Conservation (phyloP, 2,329 filamentous ascomycete genomes). For the Leptodontidium sp. region DNA sequence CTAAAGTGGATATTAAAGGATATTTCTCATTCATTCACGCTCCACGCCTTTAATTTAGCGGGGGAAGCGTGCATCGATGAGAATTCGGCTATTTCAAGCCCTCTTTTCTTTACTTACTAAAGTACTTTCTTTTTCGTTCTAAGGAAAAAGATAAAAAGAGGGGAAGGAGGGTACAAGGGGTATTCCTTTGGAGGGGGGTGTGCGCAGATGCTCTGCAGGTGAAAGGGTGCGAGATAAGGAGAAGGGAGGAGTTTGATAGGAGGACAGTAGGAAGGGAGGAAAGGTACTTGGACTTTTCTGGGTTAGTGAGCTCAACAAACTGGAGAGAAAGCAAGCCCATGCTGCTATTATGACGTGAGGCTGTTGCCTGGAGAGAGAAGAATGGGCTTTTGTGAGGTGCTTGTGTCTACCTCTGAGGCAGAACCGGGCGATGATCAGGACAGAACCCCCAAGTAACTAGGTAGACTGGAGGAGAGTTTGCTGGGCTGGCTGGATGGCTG, state of each 20-base stretch:
- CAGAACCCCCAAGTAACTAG: neutral
- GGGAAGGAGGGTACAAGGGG: neutral
- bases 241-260: conserved; percentile 12
- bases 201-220: conserved; percentile 19
- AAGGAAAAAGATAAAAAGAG: too few species aligned
- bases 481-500: conserved; percentile 25
- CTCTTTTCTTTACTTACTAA: neutral
- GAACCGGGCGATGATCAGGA: conserved; percentile 31
- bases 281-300: neutral
- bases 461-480: neutral
- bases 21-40: conserved; percentile 9
- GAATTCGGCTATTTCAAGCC: conserved; percentile 4
- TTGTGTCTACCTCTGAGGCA: neutral
- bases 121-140: neutral
- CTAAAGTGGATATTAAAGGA: neutral
- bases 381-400: conserved; percentile 14
- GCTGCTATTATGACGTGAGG: conserved; percentile 11
- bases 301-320: neutral
- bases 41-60: neutral
- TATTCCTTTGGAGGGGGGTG: neutral
- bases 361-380: conserved; percentile 18
- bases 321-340: neutral
- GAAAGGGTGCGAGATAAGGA: conserved; percentile 26
- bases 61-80: neutral
- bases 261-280: neutral